Evolutionary conservation across 257 asterid species (phyloP).

Genomic region (Salvia hispanica): DNA sequence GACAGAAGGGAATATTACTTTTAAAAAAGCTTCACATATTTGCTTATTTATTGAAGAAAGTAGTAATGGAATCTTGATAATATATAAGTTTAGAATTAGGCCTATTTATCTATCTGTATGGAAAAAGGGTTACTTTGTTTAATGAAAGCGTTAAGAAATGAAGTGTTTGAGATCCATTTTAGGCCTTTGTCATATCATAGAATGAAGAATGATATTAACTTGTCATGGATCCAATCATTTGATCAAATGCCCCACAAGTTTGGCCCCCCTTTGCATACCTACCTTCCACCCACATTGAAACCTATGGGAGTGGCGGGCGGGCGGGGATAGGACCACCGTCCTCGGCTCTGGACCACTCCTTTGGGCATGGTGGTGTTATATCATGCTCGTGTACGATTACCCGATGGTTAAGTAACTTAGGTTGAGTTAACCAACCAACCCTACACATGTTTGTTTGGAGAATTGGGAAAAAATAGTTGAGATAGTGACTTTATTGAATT

Average conservation of each 20-base stretch:
- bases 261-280: constrained; percentile 51
- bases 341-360: constrained; percentile 51
- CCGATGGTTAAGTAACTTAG: background rate
- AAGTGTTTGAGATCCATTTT: constrained; percentile 27
- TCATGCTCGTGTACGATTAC: constrained; percentile 32
- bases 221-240: constrained; percentile 69
- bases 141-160: constrained; percentile 20
- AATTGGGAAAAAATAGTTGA: background rate
- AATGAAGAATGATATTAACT: constrained; percentile 49
- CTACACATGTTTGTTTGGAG: background rate
- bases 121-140: constrained; percentile 14
- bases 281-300: constrained; percentile 53
- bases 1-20: background rate
- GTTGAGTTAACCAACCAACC: constrained; percentile 1
- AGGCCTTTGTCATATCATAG: constrained; percentile 36
- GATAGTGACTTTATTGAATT: background rate
- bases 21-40: background rate
- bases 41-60: background rate
- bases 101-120: constrained; percentile 27
- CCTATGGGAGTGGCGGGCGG: constrained; percentile 35
- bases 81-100: constrained; percentile 26
- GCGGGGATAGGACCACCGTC: constrained; percentile 47
- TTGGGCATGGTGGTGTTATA: constrained; percentile 41
- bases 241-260: constrained; percentile 48
- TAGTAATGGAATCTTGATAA: constrained; percentile 23